Evolutionary conservation across 2,329 filamentous ascomycete genomes (phyloP), one percentile per base, ranked within the genome.

Genomic region (Beauveria australis): DNA sequence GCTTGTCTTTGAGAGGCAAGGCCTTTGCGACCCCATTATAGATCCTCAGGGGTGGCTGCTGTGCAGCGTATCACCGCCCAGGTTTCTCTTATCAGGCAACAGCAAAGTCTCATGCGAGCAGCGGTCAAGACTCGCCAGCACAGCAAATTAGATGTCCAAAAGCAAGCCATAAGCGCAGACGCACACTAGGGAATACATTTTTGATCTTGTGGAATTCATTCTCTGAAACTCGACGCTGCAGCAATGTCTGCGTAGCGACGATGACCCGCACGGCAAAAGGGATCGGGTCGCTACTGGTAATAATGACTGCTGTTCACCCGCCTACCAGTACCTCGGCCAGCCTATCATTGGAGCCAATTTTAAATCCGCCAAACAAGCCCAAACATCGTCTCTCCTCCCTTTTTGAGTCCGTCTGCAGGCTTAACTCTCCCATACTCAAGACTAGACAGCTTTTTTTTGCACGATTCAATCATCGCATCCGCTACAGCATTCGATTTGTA

Each of bases 331-430:
- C 33, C 6, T 3, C 10, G 10, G 12, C 53, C 28, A 48, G 53
- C 43, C 19, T 48, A 40, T 40, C 53, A 48, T 48, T 57, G 53
- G 53, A 7, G 43, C 56, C 56, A 59, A 59, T 52, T 59, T 59
- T 52, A 59, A 52, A 53, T 46, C 56, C 56, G 47, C 56, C 56
- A 59, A 52, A 47, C 41, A 46, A 52, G 0, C 12, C 28, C 19
- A 48, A 46, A 24, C 33, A 19, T 24, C 24, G 8, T 9, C 33
- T 30, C 54, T 53, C 46, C 2, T 53, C 28, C 47, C 56, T 22
- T 37, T 52, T 33, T 40, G 14, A 37, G 10, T 37, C 12, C 33
- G 33, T 37, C 33, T 12, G n/a, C 24, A 57, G 26, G 30, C 33
- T 44, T 43, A n/a, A 16, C 26, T 18, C 44, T 14, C 30, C 3